Base-by-base conservation (phyloP, 192 early-diverging fungal genomes). In the Mortierella antarctica region DNA sequence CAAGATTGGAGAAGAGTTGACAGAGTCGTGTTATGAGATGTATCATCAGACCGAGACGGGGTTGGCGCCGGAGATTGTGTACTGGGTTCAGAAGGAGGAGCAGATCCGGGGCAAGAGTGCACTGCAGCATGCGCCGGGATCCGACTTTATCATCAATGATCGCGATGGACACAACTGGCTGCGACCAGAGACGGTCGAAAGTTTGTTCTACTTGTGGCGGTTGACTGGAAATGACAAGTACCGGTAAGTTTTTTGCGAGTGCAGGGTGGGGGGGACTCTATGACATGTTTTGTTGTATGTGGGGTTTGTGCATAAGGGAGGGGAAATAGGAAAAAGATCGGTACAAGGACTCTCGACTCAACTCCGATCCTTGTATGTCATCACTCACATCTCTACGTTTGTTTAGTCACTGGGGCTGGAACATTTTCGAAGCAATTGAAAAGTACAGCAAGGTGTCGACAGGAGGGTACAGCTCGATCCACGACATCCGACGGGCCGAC, bases 131-230 rank as follows among this genome's bases (percentile, higher is more conserved):
- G 65, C 59, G 50, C 54, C 82, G 62, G 55, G 69, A 2, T 57
- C 51, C 2, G 94, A 95, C 67, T 91, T 93, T 82, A 65, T 77
- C 13, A 88, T 93, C 58, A 86, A 89, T 41, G 67, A 83, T 20
- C 67, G 70, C 15, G 92, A 95, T 80, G 82, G 68, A 10, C 92
- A 95, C 62, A 93, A 95, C 70, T 74, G 95, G 53, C 73, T 97
- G 80, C 82, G 96, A 12, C 95, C 95, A 8, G 96, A 98, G 75
- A 93, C 94, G 1, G 83, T 95, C 5, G 96, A 98, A 65, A 93
- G 91, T 70, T 81, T 98, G 67, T 96, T 96, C 86, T 85, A 94
- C 15, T 68, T 96, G 66, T 96, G 89, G 83, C 82, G 95, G 31
- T 71, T 95, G 11, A 98, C 96, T 17, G 96, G 95, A 12, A 90